Evolutionary conservation across 164 flowering plant genomes (phyloP).

Genomic region (Magnolia changhungtana): DNA sequence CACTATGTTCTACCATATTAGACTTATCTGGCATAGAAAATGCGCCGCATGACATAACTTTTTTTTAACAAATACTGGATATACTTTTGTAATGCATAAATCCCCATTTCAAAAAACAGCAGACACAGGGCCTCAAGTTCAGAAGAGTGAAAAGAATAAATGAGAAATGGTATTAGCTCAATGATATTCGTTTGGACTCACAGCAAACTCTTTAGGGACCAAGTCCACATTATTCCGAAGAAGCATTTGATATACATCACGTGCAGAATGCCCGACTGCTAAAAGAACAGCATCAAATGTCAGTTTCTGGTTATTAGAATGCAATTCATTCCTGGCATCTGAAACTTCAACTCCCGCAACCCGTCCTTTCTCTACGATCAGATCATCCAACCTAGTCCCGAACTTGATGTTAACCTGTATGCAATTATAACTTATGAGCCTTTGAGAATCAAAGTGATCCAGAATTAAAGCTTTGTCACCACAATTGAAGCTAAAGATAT

Average conservation of each 20-base stretch:
- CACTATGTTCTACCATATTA: too few species aligned
- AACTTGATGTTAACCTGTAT: conserved; percentile 76
- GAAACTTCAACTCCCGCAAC: conserved; percentile 77
- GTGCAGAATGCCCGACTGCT: conserved; percentile 99
- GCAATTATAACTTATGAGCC: conserved; percentile 3
- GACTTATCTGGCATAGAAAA: too few species aligned
- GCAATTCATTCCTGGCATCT: conserved; percentile 36
- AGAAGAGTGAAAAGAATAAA: neutral
- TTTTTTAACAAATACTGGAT: too few species aligned
- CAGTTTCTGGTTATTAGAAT: conserved; percentile 34
- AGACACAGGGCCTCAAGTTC: neutral
- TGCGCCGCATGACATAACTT: too few species aligned
- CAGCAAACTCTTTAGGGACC: conserved; percentile 92
- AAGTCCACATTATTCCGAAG: conserved; percentile 60
- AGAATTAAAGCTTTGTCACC: neutral
- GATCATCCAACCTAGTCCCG: conserved; percentile 90
- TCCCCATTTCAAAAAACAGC: neutral
- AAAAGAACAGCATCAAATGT: conserved; percentile 78
- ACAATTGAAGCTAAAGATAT: neutral
- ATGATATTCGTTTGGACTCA: conserved; percentile 38
- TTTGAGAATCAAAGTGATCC: neutral
- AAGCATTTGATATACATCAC: conserved; percentile 92
- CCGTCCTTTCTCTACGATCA: conserved; percentile 48
- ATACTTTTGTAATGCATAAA: too few species aligned
- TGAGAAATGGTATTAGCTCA: neutral